Evolutionary conservation across 1,284 basidiomycete species (phyloP).

Genomic region (Ustilago shanxiensis): DNA sequence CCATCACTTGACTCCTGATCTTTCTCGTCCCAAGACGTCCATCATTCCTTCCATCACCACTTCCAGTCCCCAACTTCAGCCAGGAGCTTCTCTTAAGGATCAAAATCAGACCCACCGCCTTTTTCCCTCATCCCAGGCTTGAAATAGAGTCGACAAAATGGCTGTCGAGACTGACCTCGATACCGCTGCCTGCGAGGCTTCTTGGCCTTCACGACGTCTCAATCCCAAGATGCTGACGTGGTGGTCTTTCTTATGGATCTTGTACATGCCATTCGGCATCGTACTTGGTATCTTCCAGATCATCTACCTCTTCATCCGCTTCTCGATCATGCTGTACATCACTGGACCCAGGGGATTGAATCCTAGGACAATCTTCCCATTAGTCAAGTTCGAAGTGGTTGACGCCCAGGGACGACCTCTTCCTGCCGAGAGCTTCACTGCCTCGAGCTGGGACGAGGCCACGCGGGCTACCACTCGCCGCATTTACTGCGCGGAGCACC

Average conservation of each 20-base stretch:
- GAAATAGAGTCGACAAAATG: slow-evolving; percentile 17
- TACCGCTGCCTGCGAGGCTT: slow-evolving; percentile 36
- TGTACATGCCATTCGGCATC: slow-evolving; percentile 26
- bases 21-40: neutral
- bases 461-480: slow-evolving; percentile 11
- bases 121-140: neutral
- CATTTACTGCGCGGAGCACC: slow-evolving; percentile 39
- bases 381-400: slow-evolving; percentile 27
- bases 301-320: slow-evolving; percentile 14
- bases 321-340: slow-evolving; percentile 10
- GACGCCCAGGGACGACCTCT: slow-evolving; percentile 23
- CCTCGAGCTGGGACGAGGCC: slow-evolving; percentile 6
- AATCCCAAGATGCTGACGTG: slow-evolving; percentile 31
- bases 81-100: neutral
- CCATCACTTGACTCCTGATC: neutral
- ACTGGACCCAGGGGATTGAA: slow-evolving; percentile 25
- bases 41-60: neutral
- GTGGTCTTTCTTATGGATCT: slow-evolving; percentile 33
- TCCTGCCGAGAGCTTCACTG: slow-evolving; percentile 20
- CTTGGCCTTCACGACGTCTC: slow-evolving; percentile 35
- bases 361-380: slow-evolving; percentile 19
- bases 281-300: slow-evolving; percentile 20
- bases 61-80: neutral
- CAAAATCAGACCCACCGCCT: neutral
- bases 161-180: slow-evolving; percentile 36